Percentiles rank a stretch among this genome's conserved stretches.
phyloP scores from a whole-genome alignment of 2,329 filamentous ascomycete species.

The Lasiodiplodia sp. region DNA sequence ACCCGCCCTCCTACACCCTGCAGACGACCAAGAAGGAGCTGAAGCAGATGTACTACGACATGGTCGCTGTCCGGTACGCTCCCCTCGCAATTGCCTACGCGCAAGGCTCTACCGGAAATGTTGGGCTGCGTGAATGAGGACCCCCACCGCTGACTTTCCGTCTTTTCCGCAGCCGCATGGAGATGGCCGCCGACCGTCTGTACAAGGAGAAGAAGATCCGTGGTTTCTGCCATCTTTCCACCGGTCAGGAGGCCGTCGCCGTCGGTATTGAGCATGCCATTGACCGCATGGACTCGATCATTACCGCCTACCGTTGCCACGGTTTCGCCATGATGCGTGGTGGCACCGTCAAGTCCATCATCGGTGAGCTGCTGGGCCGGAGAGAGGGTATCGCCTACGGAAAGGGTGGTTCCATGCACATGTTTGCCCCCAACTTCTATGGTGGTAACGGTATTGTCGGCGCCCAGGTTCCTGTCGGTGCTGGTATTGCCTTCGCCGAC shows the following conservation, averaged over 20 bases:
- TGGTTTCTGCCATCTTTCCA: slow-evolving; percentile 99
- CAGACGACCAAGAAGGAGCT: slow-evolving; percentile 96
- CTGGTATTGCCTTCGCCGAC: slow-evolving; percentile 95
- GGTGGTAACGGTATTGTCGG: slow-evolving; percentile 99
- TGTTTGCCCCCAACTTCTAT: slow-evolving; percentile 98
- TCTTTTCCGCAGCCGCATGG: slow-evolving; percentile 79
- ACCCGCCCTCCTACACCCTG: slow-evolving; percentile 91
- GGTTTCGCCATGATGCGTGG: slow-evolving; percentile 98
- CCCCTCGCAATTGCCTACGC: slow-evolving; percentile 17
- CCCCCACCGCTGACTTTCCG: slow-evolving; percentile 23
- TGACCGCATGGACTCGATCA: slow-evolving; percentile 88
- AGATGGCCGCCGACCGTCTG: slow-evolving; percentile 97
- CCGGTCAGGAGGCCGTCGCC: slow-evolving; percentile 96
- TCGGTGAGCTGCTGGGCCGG: slow-evolving; percentile 93
- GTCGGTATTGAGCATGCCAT: slow-evolving; percentile 97
- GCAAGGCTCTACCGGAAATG: background rate
- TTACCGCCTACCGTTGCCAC: slow-evolving; percentile 99
- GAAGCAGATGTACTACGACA: slow-evolving; percentile 99
- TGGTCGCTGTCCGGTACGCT: slow-evolving; percentile 89
- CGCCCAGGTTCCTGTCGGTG: slow-evolving; percentile 96
- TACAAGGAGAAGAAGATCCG: slow-evolving; percentile 99
- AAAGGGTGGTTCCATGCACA: slow-evolving; percentile 99
- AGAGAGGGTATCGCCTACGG: slow-evolving; percentile 97
- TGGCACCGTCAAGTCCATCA: slow-evolving; percentile 87
- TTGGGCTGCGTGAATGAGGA: slow-evolving; percentile 28